These are phyloP conservation scores for Boletellus emodensis DNA, from an alignment of 768 basidiomycete species.

Conservation along the genomic window DNA sequence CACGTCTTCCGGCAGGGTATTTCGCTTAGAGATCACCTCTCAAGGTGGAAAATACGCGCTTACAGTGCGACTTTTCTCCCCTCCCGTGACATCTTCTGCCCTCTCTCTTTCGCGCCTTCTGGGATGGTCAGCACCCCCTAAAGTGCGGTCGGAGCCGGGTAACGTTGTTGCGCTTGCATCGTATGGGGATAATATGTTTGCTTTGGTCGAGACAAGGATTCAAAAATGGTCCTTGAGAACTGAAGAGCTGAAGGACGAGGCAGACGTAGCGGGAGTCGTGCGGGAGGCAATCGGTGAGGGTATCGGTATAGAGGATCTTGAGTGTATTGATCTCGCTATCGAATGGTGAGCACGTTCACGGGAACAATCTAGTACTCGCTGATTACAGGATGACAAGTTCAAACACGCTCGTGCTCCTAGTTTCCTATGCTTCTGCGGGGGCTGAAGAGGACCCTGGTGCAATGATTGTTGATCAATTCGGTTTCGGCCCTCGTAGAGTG, in stretches of 20 bases:
- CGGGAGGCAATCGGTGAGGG: slow-evolving; percentile 44
- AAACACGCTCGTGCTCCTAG: slow-evolving; percentile 54
- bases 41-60: slow-evolving; percentile 66
- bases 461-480: slow-evolving; percentile 35
- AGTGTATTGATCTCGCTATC: slow-evolving; percentile 66
- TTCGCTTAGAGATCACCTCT: slow-evolving; percentile 60
- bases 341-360: slow-evolving; percentile 43
- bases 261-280: slow-evolving; percentile 50
- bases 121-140: slow-evolving; percentile 39
- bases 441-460: slow-evolving; percentile 39
- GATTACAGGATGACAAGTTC: slow-evolving; percentile 33
- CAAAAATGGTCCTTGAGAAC: slow-evolving; percentile 58
- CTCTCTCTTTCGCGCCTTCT: slow-evolving; percentile 42
- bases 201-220: slow-evolving; percentile 59
- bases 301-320: slow-evolving; percentile 58
- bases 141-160: slow-evolving; percentile 44
- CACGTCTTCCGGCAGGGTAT: slow-evolving; percentile 63
- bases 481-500: slow-evolving; percentile 50
- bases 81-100: slow-evolving; percentile 40
- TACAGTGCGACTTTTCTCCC: slow-evolving; percentile 54
- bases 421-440: slow-evolving; percentile 58
- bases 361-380: not conserved
- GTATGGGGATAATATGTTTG: slow-evolving; percentile 59
- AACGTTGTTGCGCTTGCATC: slow-evolving; percentile 64
- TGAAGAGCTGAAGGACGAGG: slow-evolving; percentile 57